phyloP scores from a whole-genome alignment of 495 filamentous ascomycete species.

The Annulohypoxylon nitens region DNA sequence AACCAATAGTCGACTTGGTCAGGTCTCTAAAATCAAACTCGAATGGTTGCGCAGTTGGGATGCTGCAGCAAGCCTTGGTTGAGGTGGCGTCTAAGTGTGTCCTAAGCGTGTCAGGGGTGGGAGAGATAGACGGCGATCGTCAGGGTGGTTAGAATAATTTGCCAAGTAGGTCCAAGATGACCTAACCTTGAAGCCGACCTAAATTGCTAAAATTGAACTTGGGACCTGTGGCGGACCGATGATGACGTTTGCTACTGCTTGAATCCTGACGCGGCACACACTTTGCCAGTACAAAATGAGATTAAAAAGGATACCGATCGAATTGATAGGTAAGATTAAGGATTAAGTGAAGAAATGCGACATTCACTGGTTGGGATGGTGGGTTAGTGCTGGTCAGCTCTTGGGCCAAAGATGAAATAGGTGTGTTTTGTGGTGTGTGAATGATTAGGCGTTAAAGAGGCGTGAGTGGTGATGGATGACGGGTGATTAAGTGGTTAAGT shows the following conservation, averaged over 20 bases:
- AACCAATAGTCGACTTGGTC: slow-evolving; percentile 37
- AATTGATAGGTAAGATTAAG: slow-evolving; percentile 41
- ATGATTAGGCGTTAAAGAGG: slow-evolving; percentile 26
- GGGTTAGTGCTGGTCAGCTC: slow-evolving; percentile 36
- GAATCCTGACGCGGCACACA: slow-evolving; percentile 39
- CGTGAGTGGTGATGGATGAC: slow-evolving; percentile 1
- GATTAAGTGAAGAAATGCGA: slow-evolving; percentile 29
- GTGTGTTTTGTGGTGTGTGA: slow-evolving; percentile 2
- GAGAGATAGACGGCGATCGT: slow-evolving; percentile 43
- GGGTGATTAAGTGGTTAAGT: neutral
- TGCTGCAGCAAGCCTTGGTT: slow-evolving; percentile 29
- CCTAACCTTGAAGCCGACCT: neutral
- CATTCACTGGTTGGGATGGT: slow-evolving; percentile 17
- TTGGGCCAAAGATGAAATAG: slow-evolving; percentile 31
- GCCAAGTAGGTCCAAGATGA: slow-evolving; percentile 18
- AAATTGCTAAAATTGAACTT: neutral
- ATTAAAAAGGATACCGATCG: slow-evolving; percentile 45
- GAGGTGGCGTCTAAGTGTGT: slow-evolving; percentile 20
- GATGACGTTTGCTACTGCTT: slow-evolving; percentile 45
- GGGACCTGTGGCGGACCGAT: slow-evolving; percentile 35
- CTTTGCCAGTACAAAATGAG: slow-evolving; percentile 5
- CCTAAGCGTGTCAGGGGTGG: slow-evolving; percentile 27
- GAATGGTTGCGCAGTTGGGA: slow-evolving; percentile 27
- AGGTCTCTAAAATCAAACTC: slow-evolving; percentile 26
- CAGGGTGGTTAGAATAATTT: slow-evolving; percentile 38